These are phyloP conservation scores for Coniella lustricola DNA, from an alignment of 2,329 filamentous ascomycete genomes.

Conservation along the genomic window DNA sequence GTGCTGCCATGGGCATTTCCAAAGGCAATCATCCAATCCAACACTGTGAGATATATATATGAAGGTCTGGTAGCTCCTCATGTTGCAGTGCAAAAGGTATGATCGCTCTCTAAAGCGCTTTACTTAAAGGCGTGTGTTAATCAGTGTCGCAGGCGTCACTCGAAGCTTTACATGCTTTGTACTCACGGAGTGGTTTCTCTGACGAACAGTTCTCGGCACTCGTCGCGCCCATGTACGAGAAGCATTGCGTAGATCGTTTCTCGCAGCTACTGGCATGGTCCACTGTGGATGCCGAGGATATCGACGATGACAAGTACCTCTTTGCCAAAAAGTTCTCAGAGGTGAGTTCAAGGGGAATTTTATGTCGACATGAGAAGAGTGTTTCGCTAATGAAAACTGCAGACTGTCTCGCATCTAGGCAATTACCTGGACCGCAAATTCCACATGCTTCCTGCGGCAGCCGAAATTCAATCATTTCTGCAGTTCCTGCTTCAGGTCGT, in stretches of 20 bases:
- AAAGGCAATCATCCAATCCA: constrained; percentile 66
- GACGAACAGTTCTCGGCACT: constrained; percentile 73
- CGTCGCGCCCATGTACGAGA: constrained; percentile 70
- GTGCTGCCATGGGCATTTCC: constrained; percentile 84
- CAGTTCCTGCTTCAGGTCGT: constrained; percentile 72
- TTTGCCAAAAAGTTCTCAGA: constrained; percentile 92
- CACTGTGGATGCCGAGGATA: constrained; percentile 67
- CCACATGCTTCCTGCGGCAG: constrained; percentile 52
- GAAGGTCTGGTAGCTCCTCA: constrained; percentile 63
- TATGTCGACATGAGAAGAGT: not conserved
- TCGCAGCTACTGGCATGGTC: constrained; percentile 75
- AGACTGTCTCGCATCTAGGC: constrained; percentile 81
- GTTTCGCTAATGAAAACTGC: constrained; percentile 14
- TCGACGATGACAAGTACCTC: constrained; percentile 87
- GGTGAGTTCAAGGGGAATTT: constrained; percentile 40
- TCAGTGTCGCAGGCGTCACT: constrained; percentile 56
- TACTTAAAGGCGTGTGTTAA: constrained; percentile 17
- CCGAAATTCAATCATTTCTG: constrained; percentile 68
- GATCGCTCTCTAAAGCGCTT: constrained; percentile 17
- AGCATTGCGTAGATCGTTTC: constrained; percentile 64
- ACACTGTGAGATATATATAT: constrained; percentile 64
- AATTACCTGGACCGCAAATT: constrained; percentile 78
- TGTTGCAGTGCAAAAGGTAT: constrained; percentile 67
- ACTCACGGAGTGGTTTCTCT: constrained; percentile 65
- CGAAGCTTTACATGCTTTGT: constrained; percentile 78